Evolutionary conservation across 2,329 filamentous ascomycete genomes (phyloP).

Genomic region (Aspergillus sp.): DNA sequence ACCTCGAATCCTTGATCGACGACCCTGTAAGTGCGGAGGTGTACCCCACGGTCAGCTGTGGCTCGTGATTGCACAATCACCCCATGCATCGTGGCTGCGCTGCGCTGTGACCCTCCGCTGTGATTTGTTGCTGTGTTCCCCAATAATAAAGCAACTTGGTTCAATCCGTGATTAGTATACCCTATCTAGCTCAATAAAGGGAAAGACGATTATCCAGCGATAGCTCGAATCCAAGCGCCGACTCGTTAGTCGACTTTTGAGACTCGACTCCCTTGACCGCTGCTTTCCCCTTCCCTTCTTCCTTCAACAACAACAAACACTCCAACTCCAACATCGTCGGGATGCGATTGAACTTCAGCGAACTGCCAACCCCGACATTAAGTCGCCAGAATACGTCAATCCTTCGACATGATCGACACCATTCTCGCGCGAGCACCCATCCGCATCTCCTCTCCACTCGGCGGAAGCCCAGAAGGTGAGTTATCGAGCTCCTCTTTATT

Average conservation of each 20-base stretch:
- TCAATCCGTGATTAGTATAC: background rate
- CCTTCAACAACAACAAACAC: background rate
- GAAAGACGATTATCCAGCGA: background rate
- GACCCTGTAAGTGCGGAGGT: background rate
- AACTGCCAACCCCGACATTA: slow-evolving; percentile 35
- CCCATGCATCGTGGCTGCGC: background rate
- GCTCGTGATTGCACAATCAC: background rate
- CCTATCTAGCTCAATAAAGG: background rate
- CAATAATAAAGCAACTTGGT: background rate
- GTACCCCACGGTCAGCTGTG: background rate
- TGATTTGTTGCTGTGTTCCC: slow-evolving; percentile 10
- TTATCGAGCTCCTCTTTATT: background rate
- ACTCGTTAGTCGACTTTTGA: background rate
- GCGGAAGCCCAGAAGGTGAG: slow-evolving; percentile 37
- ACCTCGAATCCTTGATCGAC: background rate
- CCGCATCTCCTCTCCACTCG: slow-evolving; percentile 39
- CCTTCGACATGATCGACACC: slow-evolving; percentile 25
- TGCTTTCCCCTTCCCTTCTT: background rate
- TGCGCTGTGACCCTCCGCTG: background rate
- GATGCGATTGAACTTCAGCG: slow-evolving; percentile 38
- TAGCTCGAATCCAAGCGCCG: background rate
- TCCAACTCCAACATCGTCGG: background rate
- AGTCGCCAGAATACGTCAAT: slow-evolving; percentile 37
- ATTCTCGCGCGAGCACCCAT: slow-evolving; percentile 31
- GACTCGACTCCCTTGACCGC: slow-evolving; percentile 1